Base-by-base conservation (phyloP, 129 eudicot species). In the Chrysanthemum makinoi region DNA sequence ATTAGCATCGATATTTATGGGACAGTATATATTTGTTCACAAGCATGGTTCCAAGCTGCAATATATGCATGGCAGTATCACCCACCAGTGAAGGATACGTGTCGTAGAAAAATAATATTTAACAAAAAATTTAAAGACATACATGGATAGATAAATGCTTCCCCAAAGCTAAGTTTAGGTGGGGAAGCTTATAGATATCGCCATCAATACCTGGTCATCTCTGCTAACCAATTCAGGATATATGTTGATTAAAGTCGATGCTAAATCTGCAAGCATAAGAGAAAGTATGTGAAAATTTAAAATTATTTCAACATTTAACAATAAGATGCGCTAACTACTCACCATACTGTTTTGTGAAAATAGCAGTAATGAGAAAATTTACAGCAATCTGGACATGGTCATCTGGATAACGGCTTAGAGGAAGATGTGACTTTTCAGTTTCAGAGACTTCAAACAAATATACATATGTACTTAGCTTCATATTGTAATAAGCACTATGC, bases 101-200 rank as follows among this genome's bases (percentile, higher is more conserved):
- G 14, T 11, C 54, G 11, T 49, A 49, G 54, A 4, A 49, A 49
- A 49, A 14, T 49, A 49, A 49, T 49, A 56, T 15, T 10, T 1
- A 10, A 11, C 11, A 46, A 4, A 22, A 1, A 14, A 14, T 0
- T 28, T 3, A 12, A 3, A 43, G 11, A 59, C 22, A 43, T 58
- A 72, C 76, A 43, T 72, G 67, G 76, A 59, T 72, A 72, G 20
- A 72, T 72, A 5, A 72, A 43, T 44, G 57, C 20, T 59, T 15
- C 68, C 16, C 28, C 2, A 14, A 56, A 58, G 26, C 24, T 24
- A 58, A 72, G 57, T 35, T 51, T 50, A 26, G 7, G 16, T 49
- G n/a, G 77, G 69, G 12, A 72, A 72, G 33, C 17, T n/a, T 50
- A 2, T 24, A 26, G 77, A 9, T 28, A 72, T n/a, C 15, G 77